Conservation (phyloP, 192 early-diverging fungal genomes). For the Oehlia diaphana region DNA sequence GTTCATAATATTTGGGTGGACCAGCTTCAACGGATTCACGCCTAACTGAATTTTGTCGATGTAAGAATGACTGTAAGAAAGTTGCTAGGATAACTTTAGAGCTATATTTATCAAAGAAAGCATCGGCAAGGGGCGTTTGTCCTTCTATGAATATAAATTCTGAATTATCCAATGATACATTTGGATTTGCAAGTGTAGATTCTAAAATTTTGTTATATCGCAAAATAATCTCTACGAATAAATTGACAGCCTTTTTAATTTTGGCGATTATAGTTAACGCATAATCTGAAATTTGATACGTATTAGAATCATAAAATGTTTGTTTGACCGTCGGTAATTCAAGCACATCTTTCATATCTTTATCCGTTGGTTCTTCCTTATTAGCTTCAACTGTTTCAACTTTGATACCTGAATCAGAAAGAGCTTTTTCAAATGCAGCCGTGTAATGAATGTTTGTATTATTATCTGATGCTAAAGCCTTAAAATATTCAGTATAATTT, state of each 20-base stretch:
- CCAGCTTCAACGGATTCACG: constrained; percentile 20
- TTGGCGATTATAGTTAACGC: constrained; percentile 13
- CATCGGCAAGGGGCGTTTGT: constrained; percentile 8
- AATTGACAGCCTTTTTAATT: constrained; percentile 31
- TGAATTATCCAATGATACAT: constrained; percentile 13
- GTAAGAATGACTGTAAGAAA: constrained; percentile 39
- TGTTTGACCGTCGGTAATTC: constrained; percentile 2
- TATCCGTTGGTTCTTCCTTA: not conserved
- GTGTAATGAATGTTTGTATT: constrained; percentile 13
- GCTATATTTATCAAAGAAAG: constrained; percentile 35
- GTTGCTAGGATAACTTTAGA: constrained; percentile 40
- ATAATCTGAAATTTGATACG: constrained; percentile 25
- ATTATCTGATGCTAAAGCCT: not conserved
- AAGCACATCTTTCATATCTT: not conserved
- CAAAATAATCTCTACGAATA: constrained; percentile 36
- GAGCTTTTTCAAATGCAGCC: constrained; percentile 10
- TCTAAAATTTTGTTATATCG: constrained; percentile 34
- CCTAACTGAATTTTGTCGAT: constrained; percentile 40
- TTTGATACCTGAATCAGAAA: constrained; percentile 6
- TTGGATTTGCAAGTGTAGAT: constrained; percentile 1
- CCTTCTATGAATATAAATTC: constrained; percentile 9
- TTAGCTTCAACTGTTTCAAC: not conserved
- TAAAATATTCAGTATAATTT: constrained; percentile 34
- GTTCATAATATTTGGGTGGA: constrained; percentile 7
- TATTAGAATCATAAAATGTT: constrained; percentile 2